Base-by-base conservation (phyloP, 192 early-diverging fungal genomes). In the Gryganskiella cystojenkinii region DNA sequence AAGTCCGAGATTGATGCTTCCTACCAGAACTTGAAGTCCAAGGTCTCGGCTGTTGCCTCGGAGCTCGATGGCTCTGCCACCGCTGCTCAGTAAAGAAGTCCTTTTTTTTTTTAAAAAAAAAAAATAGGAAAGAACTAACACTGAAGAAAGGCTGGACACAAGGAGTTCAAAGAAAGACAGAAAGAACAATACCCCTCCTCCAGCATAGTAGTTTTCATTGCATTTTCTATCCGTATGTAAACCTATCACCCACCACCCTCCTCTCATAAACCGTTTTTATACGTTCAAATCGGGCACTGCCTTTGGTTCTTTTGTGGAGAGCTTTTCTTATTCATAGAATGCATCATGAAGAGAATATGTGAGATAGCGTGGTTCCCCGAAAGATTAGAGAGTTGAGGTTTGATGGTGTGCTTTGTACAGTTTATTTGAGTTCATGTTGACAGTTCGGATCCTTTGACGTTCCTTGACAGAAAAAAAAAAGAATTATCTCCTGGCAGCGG, bases 1-100 rank as follows among this genome's bases (percentile, higher is more conserved):
- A 60, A 81, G 70, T 33, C 33, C 34, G 80, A 82, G 58, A 79
- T 88, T 47, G 86, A 86, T 35, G 28, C 60, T 8, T 61, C 67
- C 13, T 61, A 80, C 31, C 35, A 70, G 13, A 69, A 76, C 43
- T 43, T 83, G 47, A 79, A 80, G 64, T 33, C 72, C 49, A 84
- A 81, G 79, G 65, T 82, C 58, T 64, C 63, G 33, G 69, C 62
- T 58, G 79, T 56, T 37, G 60, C 81, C 45, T 79, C 71, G 11
- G 76, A 84, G 65, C 58, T 65, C 46, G 47, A 72, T 42, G 64
- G 61, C 27, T 28, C 35, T 46, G 55, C 54, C 54, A 24, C 64
- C 28, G 37, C 64, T 70, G 70, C 71, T 42, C 71, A 75, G 8
- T 75, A 75, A 75, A 70, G 24, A 28, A 31, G 10, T 22, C 11